Conservation (phyloP, 1,284 basidiomycete genomes). For the Moesziomyces globuligerus region DNA sequence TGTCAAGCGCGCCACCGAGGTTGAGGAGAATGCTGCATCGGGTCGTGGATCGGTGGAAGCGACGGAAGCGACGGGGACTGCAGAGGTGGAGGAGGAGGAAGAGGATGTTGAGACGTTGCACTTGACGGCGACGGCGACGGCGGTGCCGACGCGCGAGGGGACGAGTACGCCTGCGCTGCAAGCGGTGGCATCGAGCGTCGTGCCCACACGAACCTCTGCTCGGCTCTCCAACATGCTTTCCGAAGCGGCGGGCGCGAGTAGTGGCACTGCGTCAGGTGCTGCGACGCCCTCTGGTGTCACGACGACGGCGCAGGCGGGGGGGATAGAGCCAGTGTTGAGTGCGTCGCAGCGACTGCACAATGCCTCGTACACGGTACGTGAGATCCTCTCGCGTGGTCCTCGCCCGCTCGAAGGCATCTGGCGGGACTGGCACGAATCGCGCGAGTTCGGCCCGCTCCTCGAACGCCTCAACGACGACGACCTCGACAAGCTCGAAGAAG, state of each 20-base stretch:
- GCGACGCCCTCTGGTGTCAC: not conserved
- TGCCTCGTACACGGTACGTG: slow-evolving; percentile 47
- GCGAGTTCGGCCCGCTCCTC: slow-evolving; percentile 89
- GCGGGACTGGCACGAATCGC: slow-evolving; percentile 92
- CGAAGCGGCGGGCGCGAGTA: not conserved
- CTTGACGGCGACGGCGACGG: slow-evolving; percentile 46
- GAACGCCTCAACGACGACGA: slow-evolving; percentile 88
- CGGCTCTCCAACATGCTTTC: slow-evolving; percentile 25
- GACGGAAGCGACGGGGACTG: not conserved
- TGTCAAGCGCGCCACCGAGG: not conserved
- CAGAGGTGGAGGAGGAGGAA: slow-evolving; percentile 19
- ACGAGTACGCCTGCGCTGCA: slow-evolving; percentile 38
- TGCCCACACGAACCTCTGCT: slow-evolving; percentile 33
- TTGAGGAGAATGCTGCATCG: not conserved
- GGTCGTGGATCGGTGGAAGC: not conserved
- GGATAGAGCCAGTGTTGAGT: slow-evolving; percentile 12
- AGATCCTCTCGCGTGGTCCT: slow-evolving; percentile 72
- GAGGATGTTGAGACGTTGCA: slow-evolving; percentile 51
- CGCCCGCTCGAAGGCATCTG: slow-evolving; percentile 87
- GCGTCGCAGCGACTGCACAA: slow-evolving; percentile 34
- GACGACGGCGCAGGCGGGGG: too few relatives aligned
- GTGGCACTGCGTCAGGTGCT: not conserved
- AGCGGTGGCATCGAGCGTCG: not conserved
- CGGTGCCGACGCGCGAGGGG: slow-evolving; percentile 37
- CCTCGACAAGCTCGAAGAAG: slow-evolving; percentile 74